Evolutionary conservation across 1,284 basidiomycete genomes (phyloP), one percentile per base, ranked within the genome.

Genomic region (Apiotrichum sp.): DNA sequence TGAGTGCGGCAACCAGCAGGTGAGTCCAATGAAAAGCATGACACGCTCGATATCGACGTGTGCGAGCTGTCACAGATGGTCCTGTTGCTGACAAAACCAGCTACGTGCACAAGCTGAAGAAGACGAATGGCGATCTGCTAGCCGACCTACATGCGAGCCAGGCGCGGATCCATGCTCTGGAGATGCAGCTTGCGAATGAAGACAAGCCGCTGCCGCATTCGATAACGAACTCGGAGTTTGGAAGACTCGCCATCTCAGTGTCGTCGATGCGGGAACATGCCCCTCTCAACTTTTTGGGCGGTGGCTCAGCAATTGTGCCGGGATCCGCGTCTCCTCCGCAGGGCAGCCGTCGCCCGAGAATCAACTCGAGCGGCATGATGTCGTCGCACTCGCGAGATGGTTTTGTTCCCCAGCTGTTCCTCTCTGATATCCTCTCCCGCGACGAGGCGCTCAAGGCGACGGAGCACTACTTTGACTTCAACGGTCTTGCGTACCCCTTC

Each of bases 1-100:
- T 73, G 32, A 67, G 59, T 52, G 64, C 70, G 2, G 70, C 71
- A 9, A 73, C 70, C 2, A 64, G 63, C 11, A 61, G 57, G 71
- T 73, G 48, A 58, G 71, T 67, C 22, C 22, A 22, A 22, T 22
- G 22, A 22, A 22, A 22, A 22, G 22, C 22, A 22, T 22, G 22
- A 22, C 22, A 22, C 22, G 22, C 22, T 22, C 22, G 22, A 22
- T 22, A 22, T 22, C 22, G 22, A 22, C 22, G 22, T 22, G 22
- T 22, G 22, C 22, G 22, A 22, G 22, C 22, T 22, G 22, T 22
- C 22, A 22, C 22, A 22, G 22, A 22, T 22, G 22, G 22, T 22
- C 22, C 22, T 22, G 22, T 22, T 22, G 22, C 22, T 22, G 22
- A 22, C 22, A 22, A 22, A 22, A 8, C 11, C 40, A 61, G 69